phyloP scores from a whole-genome alignment of 2,329 filamentous ascomycete genomes.

The Colletotrichum karsti region DNA sequence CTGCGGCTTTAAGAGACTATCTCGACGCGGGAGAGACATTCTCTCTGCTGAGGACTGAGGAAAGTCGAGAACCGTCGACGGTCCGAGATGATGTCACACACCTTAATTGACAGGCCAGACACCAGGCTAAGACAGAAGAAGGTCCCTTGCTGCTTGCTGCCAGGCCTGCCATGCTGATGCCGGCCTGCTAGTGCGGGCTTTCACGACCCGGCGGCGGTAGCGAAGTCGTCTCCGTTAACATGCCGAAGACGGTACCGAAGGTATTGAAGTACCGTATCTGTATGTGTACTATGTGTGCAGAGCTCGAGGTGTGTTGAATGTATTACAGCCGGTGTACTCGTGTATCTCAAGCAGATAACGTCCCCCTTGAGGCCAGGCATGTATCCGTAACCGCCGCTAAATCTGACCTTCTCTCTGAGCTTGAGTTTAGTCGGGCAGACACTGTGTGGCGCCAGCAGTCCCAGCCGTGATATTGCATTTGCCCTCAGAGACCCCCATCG shows the following conservation, averaged over 20 bases:
- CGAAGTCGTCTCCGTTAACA: not conserved
- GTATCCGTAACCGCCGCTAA: conserved; percentile 12
- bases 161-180: not conserved
- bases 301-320: not conserved
- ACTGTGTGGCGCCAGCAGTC: too few species aligned
- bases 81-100: conserved; percentile 18
- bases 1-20: not conserved
- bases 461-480: too few species aligned
- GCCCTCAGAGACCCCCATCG: not conserved
- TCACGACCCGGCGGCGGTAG: not conserved
- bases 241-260: not conserved
- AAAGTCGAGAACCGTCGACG: not conserved
- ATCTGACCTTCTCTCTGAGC: not conserved
- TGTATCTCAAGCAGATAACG: not conserved
- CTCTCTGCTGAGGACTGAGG: too few species aligned
- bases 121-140: conserved; percentile 14
- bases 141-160: conserved; percentile 25
- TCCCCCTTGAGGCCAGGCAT: not conserved
- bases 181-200: not conserved
- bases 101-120: not conserved
- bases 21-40: not conserved
- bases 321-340: not conserved
- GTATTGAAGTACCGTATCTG: not conserved
- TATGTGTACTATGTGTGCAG: not conserved
- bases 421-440: not conserved